phyloP scores from a whole-genome alignment of 2,329 filamentous ascomycete genomes.

The Alternaria sp. region DNA sequence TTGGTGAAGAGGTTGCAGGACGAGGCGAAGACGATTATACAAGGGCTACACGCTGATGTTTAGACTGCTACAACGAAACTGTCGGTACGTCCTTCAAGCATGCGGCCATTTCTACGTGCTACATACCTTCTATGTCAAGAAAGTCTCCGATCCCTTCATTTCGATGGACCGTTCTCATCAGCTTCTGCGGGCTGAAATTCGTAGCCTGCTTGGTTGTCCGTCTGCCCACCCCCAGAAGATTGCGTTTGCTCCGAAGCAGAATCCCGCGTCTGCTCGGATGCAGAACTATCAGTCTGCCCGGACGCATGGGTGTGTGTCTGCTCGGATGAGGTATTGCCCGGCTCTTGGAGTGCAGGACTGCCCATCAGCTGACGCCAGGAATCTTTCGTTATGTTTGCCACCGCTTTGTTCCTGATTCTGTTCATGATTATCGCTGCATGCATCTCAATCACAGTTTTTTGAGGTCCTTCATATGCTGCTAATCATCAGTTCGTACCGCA shows the following conservation, averaged over 20 bases:
- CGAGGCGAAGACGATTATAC: not conserved
- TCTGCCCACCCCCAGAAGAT: not conserved
- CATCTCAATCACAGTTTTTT: not conserved
- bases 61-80: not conserved
- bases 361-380: not conserved
- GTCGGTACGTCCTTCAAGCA: not conserved
- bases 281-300: not conserved
- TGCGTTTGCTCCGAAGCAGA: not conserved
- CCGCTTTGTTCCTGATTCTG: accelerated
- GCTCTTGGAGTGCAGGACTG: not conserved
- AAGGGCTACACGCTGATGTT: not conserved
- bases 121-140: accelerated
- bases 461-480: not conserved
- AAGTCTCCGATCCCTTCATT: not conserved
- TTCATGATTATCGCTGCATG: not conserved
- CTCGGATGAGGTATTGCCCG: not conserved
- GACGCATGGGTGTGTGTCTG: not conserved
- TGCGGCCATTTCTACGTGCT: not conserved
- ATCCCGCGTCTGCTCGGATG: not conserved
- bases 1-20: conserved; percentile 50
- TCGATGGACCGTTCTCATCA: not conserved
- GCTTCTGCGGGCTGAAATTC: not conserved
- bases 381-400: not conserved
- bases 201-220: not conserved
- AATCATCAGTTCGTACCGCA: not conserved